Percentiles rank a stretch among this genome's conserved stretches.
Conservation (phyloP, 768 basidiomycete species). For the Rhizopogon rudus region DNA sequence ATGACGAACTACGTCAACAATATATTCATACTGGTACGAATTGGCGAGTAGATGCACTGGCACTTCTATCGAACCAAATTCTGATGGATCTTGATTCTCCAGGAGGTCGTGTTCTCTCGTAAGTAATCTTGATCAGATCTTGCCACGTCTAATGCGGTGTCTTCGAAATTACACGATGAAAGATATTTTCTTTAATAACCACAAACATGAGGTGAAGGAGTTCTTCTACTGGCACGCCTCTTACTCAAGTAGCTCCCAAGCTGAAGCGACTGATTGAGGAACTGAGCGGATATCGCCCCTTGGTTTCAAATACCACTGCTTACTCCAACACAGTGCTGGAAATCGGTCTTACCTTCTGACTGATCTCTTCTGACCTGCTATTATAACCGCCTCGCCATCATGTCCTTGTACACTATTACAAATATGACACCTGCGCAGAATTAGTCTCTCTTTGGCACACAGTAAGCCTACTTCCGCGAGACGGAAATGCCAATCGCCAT, state of each 20-base stretch:
- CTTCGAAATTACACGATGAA: neutral
- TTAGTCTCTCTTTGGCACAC: constrained; percentile 14
- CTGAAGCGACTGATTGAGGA: neutral
- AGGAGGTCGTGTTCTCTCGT: neutral
- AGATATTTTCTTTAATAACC: neutral
- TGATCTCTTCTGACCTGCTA: neutral
- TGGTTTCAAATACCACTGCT: neutral
- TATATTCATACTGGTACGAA: neutral
- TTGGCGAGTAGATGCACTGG: neutral
- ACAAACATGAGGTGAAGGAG: neutral
- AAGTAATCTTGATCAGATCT: neutral
- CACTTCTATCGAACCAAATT: neutral
- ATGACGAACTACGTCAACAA: neutral
- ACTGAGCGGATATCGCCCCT: neutral
- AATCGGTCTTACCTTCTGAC: neutral
- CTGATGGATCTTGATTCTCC: neutral
- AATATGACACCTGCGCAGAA: constrained; percentile 15
- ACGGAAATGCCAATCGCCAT: constrained; percentile 12
- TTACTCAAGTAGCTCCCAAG: neutral
- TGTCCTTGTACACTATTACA: constrained; percentile 27
- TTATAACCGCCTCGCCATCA: constrained; percentile 1
- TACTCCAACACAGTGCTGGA: neutral
- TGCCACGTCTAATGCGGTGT: neutral
- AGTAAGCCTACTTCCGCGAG: constrained; percentile 9
- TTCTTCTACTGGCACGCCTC: neutral